Percentiles rank a stretch among this genome's conserved stretches.
These are phyloP conservation scores for Trichoderma oligosporum DNA, from an alignment of 2,329 filamentous ascomycete species.

Conservation along the genomic window DNA sequence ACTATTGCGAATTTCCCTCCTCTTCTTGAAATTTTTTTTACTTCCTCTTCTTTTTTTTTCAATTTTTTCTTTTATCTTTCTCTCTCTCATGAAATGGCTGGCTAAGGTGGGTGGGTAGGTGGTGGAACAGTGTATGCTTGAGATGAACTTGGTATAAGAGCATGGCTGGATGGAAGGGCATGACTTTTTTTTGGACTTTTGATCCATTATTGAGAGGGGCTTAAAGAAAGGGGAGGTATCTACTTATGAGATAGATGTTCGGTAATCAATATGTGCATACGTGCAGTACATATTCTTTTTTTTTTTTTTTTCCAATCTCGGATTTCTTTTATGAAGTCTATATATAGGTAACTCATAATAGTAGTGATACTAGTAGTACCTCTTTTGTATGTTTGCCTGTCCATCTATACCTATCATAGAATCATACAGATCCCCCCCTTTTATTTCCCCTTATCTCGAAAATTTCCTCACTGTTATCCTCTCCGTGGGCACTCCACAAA, in stretches of 20 bases:
- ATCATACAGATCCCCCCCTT: neutral
- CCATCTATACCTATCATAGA: neutral
- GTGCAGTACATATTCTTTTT: neutral
- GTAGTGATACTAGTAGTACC: neutral
- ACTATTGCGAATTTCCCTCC: neutral
- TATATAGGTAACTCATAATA: neutral
- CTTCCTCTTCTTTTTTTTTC: neutral
- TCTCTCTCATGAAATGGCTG: neutral
- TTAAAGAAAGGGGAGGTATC: neutral
- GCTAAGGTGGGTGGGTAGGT: too few species aligned
- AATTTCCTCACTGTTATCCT: conserved; percentile 30
- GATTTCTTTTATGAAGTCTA: neutral
- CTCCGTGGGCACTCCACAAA: conserved; percentile 26
- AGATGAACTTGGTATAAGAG: neutral
- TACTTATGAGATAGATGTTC: conserved; percentile 3
- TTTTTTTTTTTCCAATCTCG: neutral
- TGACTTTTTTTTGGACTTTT: neutral
- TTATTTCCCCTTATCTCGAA: conserved; percentile 2
- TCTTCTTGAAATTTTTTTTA: neutral
- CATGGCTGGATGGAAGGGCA: neutral
- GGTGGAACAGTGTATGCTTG: neutral
- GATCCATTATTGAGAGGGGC: neutral
- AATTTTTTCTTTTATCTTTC: neutral
- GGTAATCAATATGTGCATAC: neutral
- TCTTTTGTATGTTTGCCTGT: neutral